phyloP scores from a whole-genome alignment of 129 eudicot genomes.

The sunflower (Helianthus annuus) region DNA sequence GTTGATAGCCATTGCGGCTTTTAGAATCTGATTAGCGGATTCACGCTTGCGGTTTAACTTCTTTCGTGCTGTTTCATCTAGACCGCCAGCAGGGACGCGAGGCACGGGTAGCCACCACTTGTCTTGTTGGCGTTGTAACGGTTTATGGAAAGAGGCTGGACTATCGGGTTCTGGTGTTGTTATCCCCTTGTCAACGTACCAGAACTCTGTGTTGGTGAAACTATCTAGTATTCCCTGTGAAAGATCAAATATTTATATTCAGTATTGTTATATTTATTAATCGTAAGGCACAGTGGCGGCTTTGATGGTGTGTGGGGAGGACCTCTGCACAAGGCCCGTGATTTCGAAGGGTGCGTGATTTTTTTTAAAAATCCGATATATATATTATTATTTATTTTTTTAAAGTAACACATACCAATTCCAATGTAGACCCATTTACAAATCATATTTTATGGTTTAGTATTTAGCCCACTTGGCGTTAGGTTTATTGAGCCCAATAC shows the following conservation, averaged over 20 bases:
- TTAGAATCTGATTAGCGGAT: slow-evolving; percentile 79
- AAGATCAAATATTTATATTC: slow-evolving; percentile 2
- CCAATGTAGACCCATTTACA: no score
- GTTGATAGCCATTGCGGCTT: slow-evolving; percentile 91
- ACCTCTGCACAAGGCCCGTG: no score
- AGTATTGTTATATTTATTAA: neutral
- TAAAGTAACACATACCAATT: no score
- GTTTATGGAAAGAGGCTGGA: slow-evolving; percentile 63
- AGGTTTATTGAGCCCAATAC: no score
- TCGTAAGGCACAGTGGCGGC: no score
- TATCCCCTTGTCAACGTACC: slow-evolving; percentile 98
- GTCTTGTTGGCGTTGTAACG: slow-evolving; percentile 83
- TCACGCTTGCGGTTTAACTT: slow-evolving; percentile 73
- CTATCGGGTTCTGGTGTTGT: slow-evolving; percentile 67
- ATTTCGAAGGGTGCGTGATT: no score
- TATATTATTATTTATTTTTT: no score
- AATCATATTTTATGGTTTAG: no score
- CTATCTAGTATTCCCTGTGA: slow-evolving; percentile 86
- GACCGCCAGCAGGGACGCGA: slow-evolving; percentile 92
- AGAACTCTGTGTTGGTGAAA: slow-evolving; percentile 74
- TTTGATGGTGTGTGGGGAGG: no score
- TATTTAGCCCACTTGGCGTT: no score
- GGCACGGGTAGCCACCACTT: slow-evolving; percentile 99
- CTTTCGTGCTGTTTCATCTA: slow-evolving; percentile 62
- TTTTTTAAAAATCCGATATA: no score